Evolutionary conservation across 1,284 basidiomycete species (phyloP).

Genomic region (Puccinia horiana): DNA sequence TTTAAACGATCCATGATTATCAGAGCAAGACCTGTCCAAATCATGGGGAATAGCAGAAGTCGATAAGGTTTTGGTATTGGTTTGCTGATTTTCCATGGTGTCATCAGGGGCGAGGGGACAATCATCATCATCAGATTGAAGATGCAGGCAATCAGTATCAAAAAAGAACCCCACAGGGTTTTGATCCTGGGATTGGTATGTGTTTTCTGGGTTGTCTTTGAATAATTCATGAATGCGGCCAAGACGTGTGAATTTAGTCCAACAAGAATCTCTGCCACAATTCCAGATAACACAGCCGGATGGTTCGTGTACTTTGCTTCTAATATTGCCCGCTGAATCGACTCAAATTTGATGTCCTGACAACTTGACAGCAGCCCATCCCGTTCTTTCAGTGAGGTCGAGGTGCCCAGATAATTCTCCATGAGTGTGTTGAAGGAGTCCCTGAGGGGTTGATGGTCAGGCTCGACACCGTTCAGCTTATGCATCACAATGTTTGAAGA

Average conservation of each 20-base stretch:
- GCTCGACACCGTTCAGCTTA: slow-evolving; percentile 23
- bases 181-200: neutral
- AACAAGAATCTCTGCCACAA: slow-evolving; percentile 30
- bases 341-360: slow-evolving; percentile 18
- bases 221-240: slow-evolving; percentile 3
- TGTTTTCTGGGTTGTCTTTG: neutral
- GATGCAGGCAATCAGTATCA: slow-evolving; percentile 25
- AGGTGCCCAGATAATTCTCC: slow-evolving; percentile 15
- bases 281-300: slow-evolving; percentile 35
- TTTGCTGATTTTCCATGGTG: neutral
- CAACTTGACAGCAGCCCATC: slow-evolving; percentile 27
- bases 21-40: slow-evolving; percentile 13
- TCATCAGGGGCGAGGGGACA: slow-evolving; percentile 21
- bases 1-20: slow-evolving; percentile 9
- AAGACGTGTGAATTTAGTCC: slow-evolving; percentile 42
- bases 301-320: slow-evolving; percentile 42
- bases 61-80: slow-evolving; percentile 25
- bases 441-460: slow-evolving; percentile 32
- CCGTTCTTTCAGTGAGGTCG: neutral
- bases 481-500: slow-evolving; percentile 10
- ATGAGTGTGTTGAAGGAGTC: slow-evolving; percentile 15
- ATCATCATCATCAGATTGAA: slow-evolving; percentile 31
- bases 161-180: slow-evolving; percentile 23
- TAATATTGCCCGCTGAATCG: slow-evolving; percentile 30
- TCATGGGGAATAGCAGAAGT: slow-evolving; percentile 26